Evolutionary conservation across 2,329 filamentous ascomycete species (phyloP).

Genomic region (Colletotrichum sp.): DNA sequence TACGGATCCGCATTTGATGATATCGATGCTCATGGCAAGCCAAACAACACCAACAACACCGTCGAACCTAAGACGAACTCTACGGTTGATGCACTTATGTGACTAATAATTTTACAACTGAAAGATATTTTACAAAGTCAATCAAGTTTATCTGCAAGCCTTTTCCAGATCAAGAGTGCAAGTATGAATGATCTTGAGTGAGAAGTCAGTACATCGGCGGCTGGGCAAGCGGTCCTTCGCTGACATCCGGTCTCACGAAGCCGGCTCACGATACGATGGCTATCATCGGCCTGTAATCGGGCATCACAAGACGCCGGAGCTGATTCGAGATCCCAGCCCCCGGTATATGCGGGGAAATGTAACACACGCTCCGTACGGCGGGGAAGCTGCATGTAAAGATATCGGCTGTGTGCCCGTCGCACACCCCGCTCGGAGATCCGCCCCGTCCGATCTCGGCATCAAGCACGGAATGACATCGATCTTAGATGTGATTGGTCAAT

Average conservation of each 20-base stretch:
- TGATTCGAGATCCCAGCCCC: background rate
- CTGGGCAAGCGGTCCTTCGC: background rate
- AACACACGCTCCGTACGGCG: background rate
- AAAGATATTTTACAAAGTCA: background rate
- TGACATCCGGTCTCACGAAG: background rate
- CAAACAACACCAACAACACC: background rate
- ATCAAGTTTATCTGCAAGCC: background rate
- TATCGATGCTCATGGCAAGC: background rate
- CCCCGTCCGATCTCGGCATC: constrained; percentile 11
- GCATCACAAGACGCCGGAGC: background rate
- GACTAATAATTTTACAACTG: background rate
- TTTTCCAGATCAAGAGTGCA: background rate
- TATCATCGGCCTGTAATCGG: background rate
- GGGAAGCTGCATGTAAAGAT: background rate
- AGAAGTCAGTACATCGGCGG: background rate
- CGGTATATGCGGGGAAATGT: background rate
- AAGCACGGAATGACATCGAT: constrained; percentile 7
- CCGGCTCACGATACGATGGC: background rate
- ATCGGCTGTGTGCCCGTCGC: constrained; percentile 1
- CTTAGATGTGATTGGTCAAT: background rate
- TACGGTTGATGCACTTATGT: background rate
- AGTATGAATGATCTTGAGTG: background rate
- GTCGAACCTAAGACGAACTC: background rate
- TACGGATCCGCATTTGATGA: background rate
- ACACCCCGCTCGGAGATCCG: background rate